phyloP scores from a whole-genome alignment of 495 filamentous ascomycete genomes.

The Mytilinidion resinicola region DNA sequence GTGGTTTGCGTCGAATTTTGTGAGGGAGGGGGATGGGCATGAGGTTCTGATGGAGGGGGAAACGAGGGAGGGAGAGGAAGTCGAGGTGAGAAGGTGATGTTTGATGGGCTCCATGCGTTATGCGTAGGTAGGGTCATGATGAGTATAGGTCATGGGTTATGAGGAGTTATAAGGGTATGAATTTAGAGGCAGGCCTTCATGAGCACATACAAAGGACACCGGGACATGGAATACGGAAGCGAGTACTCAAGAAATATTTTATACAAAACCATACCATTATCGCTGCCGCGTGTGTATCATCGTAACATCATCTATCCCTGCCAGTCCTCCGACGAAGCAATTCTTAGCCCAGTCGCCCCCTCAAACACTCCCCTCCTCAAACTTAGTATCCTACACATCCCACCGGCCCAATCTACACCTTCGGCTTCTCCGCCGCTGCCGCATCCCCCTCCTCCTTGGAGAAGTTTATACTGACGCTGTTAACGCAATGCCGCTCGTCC shows the following conservation, averaged over 20 bases:
- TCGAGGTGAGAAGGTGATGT: not conserved
- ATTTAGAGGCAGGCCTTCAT: no score
- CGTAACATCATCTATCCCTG: not conserved
- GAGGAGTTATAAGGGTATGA: no score
- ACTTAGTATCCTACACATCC: not conserved
- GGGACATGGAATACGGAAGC: no score
- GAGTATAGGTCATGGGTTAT: no score
- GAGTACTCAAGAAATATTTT: no score
- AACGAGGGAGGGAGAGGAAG: conserved; percentile 1
- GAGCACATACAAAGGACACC: no score
- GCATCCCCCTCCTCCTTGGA: conserved; percentile 20
- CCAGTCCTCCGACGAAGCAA: no score
- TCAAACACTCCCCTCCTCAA: not conserved
- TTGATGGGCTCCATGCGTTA: no score
- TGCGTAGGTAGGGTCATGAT: no score
- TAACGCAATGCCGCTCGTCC: conserved; percentile 95
- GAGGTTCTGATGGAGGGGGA: conserved; percentile 39
- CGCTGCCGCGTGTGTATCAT: no score
- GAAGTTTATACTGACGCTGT: conserved; percentile 87
- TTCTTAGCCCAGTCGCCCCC: no score
- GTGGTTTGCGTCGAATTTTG: conserved; percentile 55
- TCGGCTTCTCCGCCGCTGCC: not conserved
- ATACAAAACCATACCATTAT: no score
- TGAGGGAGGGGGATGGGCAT: conserved; percentile 58
- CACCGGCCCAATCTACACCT: not conserved